phyloP scores from a whole-genome alignment of 805 yeast species.

The Barnettozyma sucrosica region DNA sequence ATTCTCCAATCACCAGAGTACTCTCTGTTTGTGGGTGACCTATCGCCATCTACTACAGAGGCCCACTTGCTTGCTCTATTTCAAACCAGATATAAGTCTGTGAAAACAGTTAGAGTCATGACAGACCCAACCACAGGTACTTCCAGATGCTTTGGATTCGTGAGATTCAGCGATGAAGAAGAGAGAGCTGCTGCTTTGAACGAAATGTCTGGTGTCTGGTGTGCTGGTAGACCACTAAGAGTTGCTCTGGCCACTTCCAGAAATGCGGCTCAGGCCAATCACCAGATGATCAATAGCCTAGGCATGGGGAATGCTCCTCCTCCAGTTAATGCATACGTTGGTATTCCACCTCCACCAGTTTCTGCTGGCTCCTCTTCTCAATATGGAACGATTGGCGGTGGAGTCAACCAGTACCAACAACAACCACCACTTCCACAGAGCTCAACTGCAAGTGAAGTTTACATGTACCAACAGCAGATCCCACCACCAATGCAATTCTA shows the following conservation, averaged over 20 bases:
- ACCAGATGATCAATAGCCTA: conserved; percentile 6
- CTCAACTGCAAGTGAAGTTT: conserved; percentile 13
- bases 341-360: conserved; percentile 5
- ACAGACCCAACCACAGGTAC: conserved; percentile 77
- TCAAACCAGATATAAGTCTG: conserved; percentile 58
- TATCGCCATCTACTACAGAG: conserved; percentile 73
- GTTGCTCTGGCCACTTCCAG: conserved; percentile 80
- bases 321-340: conserved; percentile 7
- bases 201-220: conserved; percentile 77
- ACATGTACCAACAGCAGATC: conserved; percentile 21
- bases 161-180: conserved; percentile 62
- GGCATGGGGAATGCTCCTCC: conserved; percentile 5
- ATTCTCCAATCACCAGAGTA: conserved; percentile 70
- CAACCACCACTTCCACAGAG: conserved; percentile 10
- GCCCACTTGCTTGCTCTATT: conserved; percentile 70
- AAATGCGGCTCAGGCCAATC: conserved; percentile 26
- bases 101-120: conserved; percentile 79
- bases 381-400: conserved; percentile 1
- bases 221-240: conserved; percentile 70
- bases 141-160: conserved; percentile 77
- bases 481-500: conserved; percentile 17
- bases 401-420: conserved; percentile 17
- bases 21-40: conserved; percentile 78
- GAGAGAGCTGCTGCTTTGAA: conserved; percentile 63
- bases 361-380: conserved; percentile 3